phyloP scores from a whole-genome alignment of 768 basidiomycete genomes.

The Amanita pseudoporphyria region DNA sequence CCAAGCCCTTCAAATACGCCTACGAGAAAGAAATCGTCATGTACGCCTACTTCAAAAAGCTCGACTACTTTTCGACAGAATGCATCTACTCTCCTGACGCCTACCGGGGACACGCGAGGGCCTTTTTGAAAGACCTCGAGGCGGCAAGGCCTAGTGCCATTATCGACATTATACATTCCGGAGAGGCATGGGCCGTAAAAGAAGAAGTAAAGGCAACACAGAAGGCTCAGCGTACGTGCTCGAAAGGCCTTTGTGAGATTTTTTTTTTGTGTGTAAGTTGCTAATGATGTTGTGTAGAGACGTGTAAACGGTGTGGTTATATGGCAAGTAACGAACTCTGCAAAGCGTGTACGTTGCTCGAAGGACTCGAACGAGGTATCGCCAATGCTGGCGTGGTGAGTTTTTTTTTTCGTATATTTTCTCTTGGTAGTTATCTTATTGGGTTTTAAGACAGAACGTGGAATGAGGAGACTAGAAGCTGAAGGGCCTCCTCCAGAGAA shows the following conservation, averaged over 20 bases:
- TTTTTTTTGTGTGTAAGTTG: constrained; percentile 7
- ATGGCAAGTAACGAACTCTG: constrained; percentile 97
- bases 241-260: background rate
- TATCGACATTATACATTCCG: constrained; percentile 96
- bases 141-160: constrained; percentile 90
- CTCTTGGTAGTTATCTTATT: background rate
- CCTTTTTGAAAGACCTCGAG: constrained; percentile 92
- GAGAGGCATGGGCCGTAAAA: constrained; percentile 82
- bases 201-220: constrained; percentile 80
- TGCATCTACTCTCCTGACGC: constrained; percentile 99
- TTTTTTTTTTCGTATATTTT: constrained; percentile 11
- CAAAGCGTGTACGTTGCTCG: constrained; percentile 85
- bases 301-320: constrained; percentile 86
- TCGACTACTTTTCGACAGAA: constrained; percentile 98
- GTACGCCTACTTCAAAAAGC: constrained; percentile 99
- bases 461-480: constrained; percentile 49
- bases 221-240: constrained; percentile 68
- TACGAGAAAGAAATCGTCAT: constrained; percentile 99
- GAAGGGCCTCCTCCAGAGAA: constrained; percentile 54
- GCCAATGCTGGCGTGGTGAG: constrained; percentile 52
- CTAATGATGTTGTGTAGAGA: constrained; percentile 43
- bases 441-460: constrained; percentile 51
- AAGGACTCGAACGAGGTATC: constrained; percentile 84
- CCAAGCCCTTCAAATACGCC: constrained; percentile 99
- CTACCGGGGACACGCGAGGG: constrained; percentile 92